Evolutionary conservation across 2,329 filamentous ascomycete genomes (phyloP), one percentile per base, ranked within the genome.

Genomic region (Orbilia ellipsospora): DNA sequence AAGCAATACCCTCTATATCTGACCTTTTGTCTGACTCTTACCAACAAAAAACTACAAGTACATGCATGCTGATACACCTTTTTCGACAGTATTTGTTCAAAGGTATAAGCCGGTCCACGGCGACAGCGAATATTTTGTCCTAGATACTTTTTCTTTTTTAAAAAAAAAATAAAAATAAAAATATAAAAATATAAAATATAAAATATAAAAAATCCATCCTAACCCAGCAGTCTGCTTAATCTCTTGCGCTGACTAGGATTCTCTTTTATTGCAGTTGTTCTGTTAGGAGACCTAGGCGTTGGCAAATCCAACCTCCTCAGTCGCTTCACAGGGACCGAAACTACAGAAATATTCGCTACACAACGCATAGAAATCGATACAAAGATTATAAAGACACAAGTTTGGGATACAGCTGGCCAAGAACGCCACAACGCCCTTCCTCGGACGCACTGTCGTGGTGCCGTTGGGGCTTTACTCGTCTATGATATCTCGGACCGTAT

Each of bases 331-430:
- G 93, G 95, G 83, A 98, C 98, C 85, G 95, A 99, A 86, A 99
- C 99, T 85, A 95, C 95, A 81, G 95, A 99, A 84, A 95, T 99
- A 86, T 99, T 99, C 83, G 95, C 95, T 81, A 99, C 95, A 80
- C 90, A 95, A 78, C 97, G 93, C 80, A 99, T 99, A 83, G 94
- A 98, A 85, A 95, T 99, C 82, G 95, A 99, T 85, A 92, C 92
- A 82, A 99, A 99, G 89, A 99, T 95, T 99, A n/a, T n/a, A 90
- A 99, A 99, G 88, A 95, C 95, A 80, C 95, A 99, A 87, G 99
- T 99, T 82, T 99, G 96, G 95, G 95, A 99, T 87, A 99, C 95
- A 74, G 95, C 95, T 79, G 95, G 95, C 80, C 95, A 99, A 86
- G 95, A 99, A 86, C 91, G 95, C 83, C 99, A 98, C 87, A 92